Evolutionary conservation across 345 rosid species (phyloP), one percentile per base, ranked within the genome.

Genomic region (Brassica cretica): DNA sequence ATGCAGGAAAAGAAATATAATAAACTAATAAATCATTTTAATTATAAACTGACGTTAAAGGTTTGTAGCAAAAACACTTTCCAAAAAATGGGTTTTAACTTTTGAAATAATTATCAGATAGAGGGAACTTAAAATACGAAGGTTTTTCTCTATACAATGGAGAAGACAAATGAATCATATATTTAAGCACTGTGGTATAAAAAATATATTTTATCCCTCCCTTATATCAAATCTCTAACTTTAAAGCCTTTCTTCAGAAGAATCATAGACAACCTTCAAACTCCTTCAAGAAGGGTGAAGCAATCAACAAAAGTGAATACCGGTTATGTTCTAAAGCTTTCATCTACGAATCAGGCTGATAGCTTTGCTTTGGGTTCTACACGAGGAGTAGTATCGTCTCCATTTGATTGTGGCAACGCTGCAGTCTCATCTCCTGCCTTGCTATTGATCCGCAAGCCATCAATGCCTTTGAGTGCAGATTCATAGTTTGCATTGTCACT

Each of bases 401-500:
- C 78, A 69, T 79, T 79, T 37, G 71, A 64, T 29, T 25, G 69
- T 25, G 74, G 74, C 9, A 56, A 44, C 62, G 44, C 37, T 73
- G 56, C 66, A 61, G 66, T 68, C 49, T 69, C 81, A 69, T 39
- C 76, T 12, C 73, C 72, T 72, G 62, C 81, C 29, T n/a, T 74
- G 55, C 61, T 78, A 60, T 86, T 91, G 55, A 91, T 85, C 74
- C 80, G 82, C 81, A 91, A 86, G 72, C 87, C 66, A 83, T 87
- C 90, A 0, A 91, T 82, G 78, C 89, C 94, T 80, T 80, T 90
- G 1, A 91, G 85, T 67, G 93, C 78, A 4, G 87, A 66, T 56
- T 91, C 97, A 32, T 81, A 87, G 65, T 78, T 86, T 46, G 77
- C 66, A 71, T 37, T 67, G 55, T 76, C 81, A 60, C 86, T 85